Evolutionary conservation across 208 protist species (phyloP).

Genomic region (Trypanosoma avium): DNA sequence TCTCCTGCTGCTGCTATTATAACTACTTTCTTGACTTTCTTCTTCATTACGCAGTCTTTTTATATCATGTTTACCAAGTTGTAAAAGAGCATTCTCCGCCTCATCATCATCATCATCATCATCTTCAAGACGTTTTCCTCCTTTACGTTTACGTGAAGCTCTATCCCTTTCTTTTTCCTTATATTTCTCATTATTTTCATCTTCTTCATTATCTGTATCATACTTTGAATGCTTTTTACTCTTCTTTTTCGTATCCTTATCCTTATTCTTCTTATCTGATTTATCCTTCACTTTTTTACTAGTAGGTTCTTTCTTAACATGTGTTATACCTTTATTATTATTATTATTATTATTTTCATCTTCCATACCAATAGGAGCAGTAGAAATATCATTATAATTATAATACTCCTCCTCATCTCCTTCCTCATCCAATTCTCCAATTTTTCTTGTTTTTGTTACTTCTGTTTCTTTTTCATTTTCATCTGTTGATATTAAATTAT

Average conservation of each 20-base stretch:
- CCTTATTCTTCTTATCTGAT: no score
- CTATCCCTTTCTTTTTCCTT: slow-evolving; percentile 12
- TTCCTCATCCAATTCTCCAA: neutral
- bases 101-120: slow-evolving; percentile 12
- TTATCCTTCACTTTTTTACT: no score
- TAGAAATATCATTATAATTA: no score
- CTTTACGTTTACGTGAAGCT: neutral
- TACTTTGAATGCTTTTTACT: neutral
- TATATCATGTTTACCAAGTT: neutral
- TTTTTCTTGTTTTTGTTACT: neutral
- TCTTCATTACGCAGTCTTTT: slow-evolving; percentile 3
- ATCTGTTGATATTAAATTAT: no score
- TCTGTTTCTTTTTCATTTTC: slow-evolving; percentile 7
- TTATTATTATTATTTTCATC: no score
- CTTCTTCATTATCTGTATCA: neutral
- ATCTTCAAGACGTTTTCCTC: neutral
- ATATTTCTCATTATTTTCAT: neutral
- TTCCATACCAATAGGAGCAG: no score
- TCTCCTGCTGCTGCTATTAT: neutral
- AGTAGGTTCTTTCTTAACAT: no score
- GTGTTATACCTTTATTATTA: no score
- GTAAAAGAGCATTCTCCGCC: slow-evolving; percentile 7
- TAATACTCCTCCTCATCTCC: no score
- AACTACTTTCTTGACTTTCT: neutral
- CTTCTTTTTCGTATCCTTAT: neutral